Percentiles rank a stretch among this genome's conserved stretches.
phyloP scores from a whole-genome alignment of 495 filamentous ascomycete genomes.

The Hapsidospora chrysogenum region DNA sequence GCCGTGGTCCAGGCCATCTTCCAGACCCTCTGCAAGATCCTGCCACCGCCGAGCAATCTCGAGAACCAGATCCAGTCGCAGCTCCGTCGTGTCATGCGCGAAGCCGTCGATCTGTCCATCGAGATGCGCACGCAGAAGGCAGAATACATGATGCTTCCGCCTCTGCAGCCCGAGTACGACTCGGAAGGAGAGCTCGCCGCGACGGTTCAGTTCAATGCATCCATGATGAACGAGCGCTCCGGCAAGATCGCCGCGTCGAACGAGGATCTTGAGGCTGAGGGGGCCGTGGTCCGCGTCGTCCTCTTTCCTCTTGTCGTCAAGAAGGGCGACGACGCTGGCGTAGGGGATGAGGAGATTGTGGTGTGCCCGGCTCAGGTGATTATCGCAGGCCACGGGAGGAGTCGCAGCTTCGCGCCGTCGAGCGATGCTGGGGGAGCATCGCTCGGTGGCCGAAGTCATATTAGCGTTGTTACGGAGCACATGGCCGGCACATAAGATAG shows the following conservation, averaged over 20 bases:
- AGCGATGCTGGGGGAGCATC: conserved; percentile 12
- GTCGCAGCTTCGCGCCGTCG: conserved; percentile 7
- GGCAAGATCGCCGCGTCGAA: conserved; percentile 42
- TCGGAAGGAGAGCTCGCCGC: conserved; percentile 72
- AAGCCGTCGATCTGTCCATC: conserved; percentile 73
- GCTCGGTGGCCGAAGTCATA: background rate
- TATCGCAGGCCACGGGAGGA: conserved; percentile 22
- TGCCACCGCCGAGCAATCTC: conserved; percentile 65
- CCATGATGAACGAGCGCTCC: conserved; percentile 82
- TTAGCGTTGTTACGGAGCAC: conserved; percentile 6
- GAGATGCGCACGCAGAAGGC: conserved; percentile 95
- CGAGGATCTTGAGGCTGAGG: conserved; percentile 55
- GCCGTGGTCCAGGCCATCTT: conserved; percentile 78
- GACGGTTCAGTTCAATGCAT: conserved; percentile 72
- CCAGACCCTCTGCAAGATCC: conserved; percentile 54
- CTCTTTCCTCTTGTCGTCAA: conserved; percentile 90
- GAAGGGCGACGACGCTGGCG: conserved; percentile 74
- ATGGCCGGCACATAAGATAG: too few relatives aligned
- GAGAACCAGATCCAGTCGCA: conserved; percentile 59
- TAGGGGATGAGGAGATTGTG: conserved; percentile 79
- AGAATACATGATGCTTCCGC: conserved; percentile 94
- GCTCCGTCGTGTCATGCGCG: conserved; percentile 63
- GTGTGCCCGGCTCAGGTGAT: conserved; percentile 89
- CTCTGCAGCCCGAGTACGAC: conserved; percentile 89
- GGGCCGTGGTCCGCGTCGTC: conserved; percentile 72